Percentiles rank a stretch among this genome's conserved stretches.
Conservation (phyloP, 73 alveolate genomes). For the Symbiodinium natans region DNA sequence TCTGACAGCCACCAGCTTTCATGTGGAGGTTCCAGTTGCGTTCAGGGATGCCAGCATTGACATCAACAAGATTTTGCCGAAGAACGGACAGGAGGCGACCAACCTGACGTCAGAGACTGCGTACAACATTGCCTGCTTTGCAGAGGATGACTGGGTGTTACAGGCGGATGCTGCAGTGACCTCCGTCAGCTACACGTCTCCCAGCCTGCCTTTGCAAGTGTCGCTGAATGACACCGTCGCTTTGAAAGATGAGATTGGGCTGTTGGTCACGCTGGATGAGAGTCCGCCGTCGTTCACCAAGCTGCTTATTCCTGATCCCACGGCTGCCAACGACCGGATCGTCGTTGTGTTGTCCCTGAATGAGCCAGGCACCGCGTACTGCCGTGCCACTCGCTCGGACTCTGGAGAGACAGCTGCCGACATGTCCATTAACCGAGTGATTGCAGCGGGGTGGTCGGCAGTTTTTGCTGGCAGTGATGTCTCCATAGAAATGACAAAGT, state of each 20-base stretch:
- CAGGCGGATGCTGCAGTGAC: conserved; percentile 30
- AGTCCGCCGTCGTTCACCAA: conserved; percentile 32
- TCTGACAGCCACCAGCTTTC: not conserved
- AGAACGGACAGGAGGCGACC: conserved; percentile 4
- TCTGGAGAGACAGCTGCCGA: conserved; percentile 58
- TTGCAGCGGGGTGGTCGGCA: conserved; percentile 51
- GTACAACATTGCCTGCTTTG: conserved; percentile 29
- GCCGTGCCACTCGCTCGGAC: conserved; percentile 61
- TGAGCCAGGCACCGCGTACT: conserved; percentile 50
- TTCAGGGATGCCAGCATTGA: conserved; percentile 18
- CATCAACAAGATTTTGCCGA: not conserved
- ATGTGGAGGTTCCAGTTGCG: conserved; percentile 25
- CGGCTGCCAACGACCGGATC: conserved; percentile 29
- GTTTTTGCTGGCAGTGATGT: conserved; percentile 29
- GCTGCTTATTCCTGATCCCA: conserved; percentile 28
- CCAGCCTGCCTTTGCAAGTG: conserved; percentile 15
- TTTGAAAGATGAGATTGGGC: conserved; percentile 9
- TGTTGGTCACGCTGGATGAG: conserved; percentile 52
- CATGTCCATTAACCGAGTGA: conserved; percentile 39
- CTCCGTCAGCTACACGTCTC: conserved; percentile 30
- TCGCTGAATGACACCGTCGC: conserved; percentile 26
- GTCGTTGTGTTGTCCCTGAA: conserved; percentile 18
- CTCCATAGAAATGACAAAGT: conserved; percentile 44
- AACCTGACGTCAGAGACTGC: conserved; percentile 28
- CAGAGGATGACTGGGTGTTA: conserved; percentile 57